A percentile compares a stretch with the other conserved stretches of the same genome.
phyloP scores from a whole-genome alignment of 2,329 filamentous ascomycete species.

The Coniochaeta hoffmannii region DNA sequence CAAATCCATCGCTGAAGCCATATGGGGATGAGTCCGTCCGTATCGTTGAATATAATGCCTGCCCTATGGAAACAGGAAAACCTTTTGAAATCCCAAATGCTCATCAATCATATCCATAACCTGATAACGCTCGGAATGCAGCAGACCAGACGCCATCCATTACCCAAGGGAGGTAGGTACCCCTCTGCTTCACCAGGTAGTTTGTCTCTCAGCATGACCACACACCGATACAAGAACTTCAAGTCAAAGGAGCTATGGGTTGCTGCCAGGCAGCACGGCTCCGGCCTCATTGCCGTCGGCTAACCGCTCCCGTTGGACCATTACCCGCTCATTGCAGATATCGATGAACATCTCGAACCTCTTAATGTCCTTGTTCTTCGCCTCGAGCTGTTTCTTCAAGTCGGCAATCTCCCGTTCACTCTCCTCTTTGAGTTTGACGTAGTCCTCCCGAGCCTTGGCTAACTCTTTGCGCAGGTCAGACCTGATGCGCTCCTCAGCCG shows the following conservation, averaged over 20 bases:
- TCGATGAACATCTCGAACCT: slow-evolving; percentile 65
- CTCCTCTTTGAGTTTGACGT: slow-evolving; percentile 47
- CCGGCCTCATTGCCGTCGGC: slow-evolving; percentile 17
- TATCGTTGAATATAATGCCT: too few relatives aligned
- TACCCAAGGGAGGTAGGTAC: neutral
- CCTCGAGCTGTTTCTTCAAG: slow-evolving; percentile 50
- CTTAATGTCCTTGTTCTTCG: slow-evolving; percentile 55
- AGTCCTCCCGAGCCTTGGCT: slow-evolving; percentile 48
- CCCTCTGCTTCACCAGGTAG: too few relatives aligned
- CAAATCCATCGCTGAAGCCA: too few relatives aligned
- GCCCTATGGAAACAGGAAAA: too few relatives aligned
- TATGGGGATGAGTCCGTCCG: too few relatives aligned
- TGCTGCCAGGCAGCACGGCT: neutral
- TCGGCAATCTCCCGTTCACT: slow-evolving; percentile 50
- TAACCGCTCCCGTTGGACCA: slow-evolving; percentile 52
- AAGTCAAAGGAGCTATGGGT: neutral
- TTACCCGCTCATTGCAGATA: slow-evolving; percentile 60
- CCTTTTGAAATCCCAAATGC: too few relatives aligned
- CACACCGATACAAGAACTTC: neutral
- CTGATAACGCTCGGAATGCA: neutral
- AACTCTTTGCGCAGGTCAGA: slow-evolving; percentile 55
- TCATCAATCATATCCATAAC: neutral
- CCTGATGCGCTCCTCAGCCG: slow-evolving; percentile 56
- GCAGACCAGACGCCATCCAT: neutral
- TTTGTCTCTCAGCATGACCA: neutral